Evolutionary conservation across 768 basidiomycete genomes (phyloP).

Genomic region (Coprinopsis strossmayeri): DNA sequence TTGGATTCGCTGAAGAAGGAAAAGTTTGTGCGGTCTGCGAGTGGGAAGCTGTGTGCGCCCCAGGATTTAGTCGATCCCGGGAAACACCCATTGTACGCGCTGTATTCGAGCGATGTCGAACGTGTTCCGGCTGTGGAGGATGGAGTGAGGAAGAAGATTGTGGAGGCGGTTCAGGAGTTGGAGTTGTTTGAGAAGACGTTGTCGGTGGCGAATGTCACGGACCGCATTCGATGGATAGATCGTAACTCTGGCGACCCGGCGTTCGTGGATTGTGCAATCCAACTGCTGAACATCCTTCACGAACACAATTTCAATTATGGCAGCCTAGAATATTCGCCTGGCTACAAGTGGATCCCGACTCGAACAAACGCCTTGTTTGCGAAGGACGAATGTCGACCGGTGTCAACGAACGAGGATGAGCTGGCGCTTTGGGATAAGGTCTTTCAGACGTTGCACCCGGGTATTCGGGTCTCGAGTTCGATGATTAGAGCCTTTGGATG

Average conservation of each 20-base stretch:
- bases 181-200: slow-evolving; percentile 23
- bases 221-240: slow-evolving; percentile 29
- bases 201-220: slow-evolving; percentile 24
- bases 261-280: slow-evolving; percentile 6
- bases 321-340: background rate
- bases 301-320: slow-evolving; percentile 14
- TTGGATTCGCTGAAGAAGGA: slow-evolving; percentile 17
- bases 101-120: slow-evolving; percentile 18
- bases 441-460: slow-evolving; percentile 23
- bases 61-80: slow-evolving; percentile 24
- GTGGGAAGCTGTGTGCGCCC: slow-evolving; percentile 18
- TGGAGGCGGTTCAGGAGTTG: slow-evolving; percentile 17
- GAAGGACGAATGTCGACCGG: slow-evolving; percentile 19
- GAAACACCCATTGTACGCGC: slow-evolving; percentile 20
- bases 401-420: slow-evolving; percentile 16
- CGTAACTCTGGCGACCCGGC: slow-evolving; percentile 8
- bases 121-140: no score
- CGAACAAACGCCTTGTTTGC: slow-evolving; percentile 21
- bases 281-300: slow-evolving; percentile 12
- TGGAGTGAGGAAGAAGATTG: no score
- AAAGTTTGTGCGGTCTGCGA: slow-evolving; percentile 21
- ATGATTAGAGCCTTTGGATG: slow-evolving; percentile 31
- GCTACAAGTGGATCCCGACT: slow-evolving; percentile 33
- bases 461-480: slow-evolving; percentile 18
- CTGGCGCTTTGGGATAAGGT: slow-evolving; percentile 33